Percentiles rank a stretch among this genome's conserved stretches.
Conservation (phyloP, 495 filamentous ascomycete genomes). For the Aspergillus coremiiformis region DNA sequence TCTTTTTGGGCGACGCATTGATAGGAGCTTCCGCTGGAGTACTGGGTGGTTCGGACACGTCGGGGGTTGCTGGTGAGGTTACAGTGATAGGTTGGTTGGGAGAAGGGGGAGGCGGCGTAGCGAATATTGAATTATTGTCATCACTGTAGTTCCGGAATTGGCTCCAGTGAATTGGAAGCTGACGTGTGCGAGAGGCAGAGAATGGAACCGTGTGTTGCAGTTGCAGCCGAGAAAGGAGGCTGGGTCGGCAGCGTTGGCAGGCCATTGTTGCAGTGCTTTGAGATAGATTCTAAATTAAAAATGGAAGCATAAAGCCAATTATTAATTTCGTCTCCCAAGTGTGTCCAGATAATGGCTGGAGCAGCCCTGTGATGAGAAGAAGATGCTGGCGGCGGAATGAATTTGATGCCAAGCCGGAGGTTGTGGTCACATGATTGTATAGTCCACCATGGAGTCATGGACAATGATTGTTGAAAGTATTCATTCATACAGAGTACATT, state of each 20-base stretch:
- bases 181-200: constrained; percentile 25
- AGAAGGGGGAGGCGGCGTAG: constrained; percentile 43
- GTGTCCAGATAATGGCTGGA: background rate
- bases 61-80: constrained; percentile 37
- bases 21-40: constrained; percentile 31
- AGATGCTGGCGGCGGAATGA: constrained; percentile 28
- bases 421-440: constrained; percentile 23
- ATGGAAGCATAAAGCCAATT: background rate
- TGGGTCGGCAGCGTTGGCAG: constrained; percentile 42
- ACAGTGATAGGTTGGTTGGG: constrained; percentile 39
- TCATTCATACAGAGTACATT: too few relatives aligned
- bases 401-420: constrained; percentile 41
- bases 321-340: background rate
- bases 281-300: background rate
- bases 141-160: constrained; percentile 37
- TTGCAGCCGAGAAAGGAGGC: constrained; percentile 34
- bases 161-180: constrained; percentile 23
- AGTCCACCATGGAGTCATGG: too few relatives aligned
- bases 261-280: constrained; percentile 29
- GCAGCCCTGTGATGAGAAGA: constrained; percentile 1
- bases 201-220: constrained; percentile 25
- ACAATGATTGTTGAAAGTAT: background rate
- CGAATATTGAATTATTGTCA: constrained; percentile 39
- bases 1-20: constrained; percentile 23
- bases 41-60: constrained; percentile 40